A percentile compares a stretch with the other conserved stretches of the same genome.
Conservation (phyloP, 208 protist species). For the Wallacemonas sp. region DNA sequence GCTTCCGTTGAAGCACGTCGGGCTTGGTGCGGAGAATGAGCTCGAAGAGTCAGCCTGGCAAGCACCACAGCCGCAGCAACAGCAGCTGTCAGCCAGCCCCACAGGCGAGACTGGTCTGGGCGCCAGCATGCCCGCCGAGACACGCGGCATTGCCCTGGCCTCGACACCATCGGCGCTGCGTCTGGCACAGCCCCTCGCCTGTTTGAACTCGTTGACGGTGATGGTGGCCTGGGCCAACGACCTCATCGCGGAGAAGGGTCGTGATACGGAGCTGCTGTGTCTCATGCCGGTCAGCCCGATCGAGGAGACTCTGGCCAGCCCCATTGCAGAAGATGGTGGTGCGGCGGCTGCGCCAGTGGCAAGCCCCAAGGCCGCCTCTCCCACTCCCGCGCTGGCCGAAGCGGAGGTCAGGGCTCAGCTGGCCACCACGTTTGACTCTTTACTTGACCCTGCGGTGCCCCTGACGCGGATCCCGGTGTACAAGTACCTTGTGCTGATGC, state of each 20-base stretch:
- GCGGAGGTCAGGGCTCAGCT: not conserved
- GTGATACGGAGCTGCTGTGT: slow-evolving; percentile 21
- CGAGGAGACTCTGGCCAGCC: not conserved
- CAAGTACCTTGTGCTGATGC: slow-evolving; percentile 65
- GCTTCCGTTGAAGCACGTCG: slow-evolving; percentile 16
- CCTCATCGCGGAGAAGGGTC: not conserved
- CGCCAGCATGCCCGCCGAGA: no score
- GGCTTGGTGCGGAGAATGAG: not conserved
- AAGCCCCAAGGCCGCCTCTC: not conserved
- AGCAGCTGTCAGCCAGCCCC: no score
- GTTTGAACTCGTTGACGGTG: slow-evolving; percentile 10
- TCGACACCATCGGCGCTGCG: not conserved
- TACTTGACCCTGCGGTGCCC: slow-evolving; percentile 8
- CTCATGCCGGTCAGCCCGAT: not conserved
- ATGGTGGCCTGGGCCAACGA: slow-evolving; percentile 23
- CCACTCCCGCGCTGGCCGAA: not conserved
- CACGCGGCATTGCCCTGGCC: not conserved
- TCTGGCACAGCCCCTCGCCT: not conserved
- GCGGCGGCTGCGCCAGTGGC: not conserved
- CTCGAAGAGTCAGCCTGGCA: not conserved
- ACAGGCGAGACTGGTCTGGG: no score
- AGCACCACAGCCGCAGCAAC: not conserved
- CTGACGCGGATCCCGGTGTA: slow-evolving; percentile 44
- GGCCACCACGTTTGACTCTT: slow-evolving; percentile 1
- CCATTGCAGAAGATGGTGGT: not conserved